A percentile compares a stretch with the other conserved stretches of the same genome.
These are phyloP conservation scores for Mortierella hygrophila DNA, from an alignment of 192 early-diverging fungal species.

Conservation along the genomic window DNA sequence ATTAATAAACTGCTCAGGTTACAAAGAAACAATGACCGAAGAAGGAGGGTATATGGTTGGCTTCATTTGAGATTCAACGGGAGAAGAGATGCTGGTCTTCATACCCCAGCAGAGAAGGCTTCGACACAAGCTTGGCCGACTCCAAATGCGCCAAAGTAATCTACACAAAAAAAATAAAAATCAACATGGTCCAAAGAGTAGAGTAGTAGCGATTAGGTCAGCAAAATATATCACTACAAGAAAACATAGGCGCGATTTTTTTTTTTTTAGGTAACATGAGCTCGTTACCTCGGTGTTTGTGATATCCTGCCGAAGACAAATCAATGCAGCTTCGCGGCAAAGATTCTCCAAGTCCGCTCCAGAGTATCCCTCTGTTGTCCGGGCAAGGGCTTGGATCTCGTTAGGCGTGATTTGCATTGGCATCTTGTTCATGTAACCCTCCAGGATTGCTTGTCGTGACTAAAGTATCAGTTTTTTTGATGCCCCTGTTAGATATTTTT, in stretches of 20 bases:
- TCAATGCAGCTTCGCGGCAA: conserved; percentile 85
- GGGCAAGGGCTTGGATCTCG: conserved; percentile 61
- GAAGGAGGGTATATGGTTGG: not conserved
- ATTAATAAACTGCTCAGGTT: not conserved
- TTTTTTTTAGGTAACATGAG: too few species aligned
- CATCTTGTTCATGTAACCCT: conserved; percentile 67
- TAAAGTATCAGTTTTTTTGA: conserved; percentile 23
- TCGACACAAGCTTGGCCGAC: conserved; percentile 32
- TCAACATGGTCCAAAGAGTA: not conserved
- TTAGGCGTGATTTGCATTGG: conserved; percentile 61
- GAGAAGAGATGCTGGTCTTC: conserved; percentile 15
- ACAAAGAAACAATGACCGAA: not conserved
- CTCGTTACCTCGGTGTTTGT: conserved; percentile 62
- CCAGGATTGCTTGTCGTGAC: conserved; percentile 71
- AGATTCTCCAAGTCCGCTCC: conserved; percentile 87
- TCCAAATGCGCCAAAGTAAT: conserved; percentile 28
- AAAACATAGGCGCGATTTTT: too few species aligned
- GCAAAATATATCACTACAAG: not conserved
- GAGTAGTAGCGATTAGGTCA: not conserved
- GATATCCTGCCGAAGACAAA: conserved; percentile 72
- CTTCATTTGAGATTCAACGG: not conserved
- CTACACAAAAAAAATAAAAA: conserved; percentile 5
- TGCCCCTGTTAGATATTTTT: not conserved
- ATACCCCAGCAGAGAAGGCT: conserved; percentile 36
- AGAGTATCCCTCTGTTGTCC: conserved; percentile 70